Percentiles rank a stretch among this genome's conserved stretches.
phyloP scores from a whole-genome alignment of 768 basidiomycete genomes.

The Psilocybe cyanescens region DNA sequence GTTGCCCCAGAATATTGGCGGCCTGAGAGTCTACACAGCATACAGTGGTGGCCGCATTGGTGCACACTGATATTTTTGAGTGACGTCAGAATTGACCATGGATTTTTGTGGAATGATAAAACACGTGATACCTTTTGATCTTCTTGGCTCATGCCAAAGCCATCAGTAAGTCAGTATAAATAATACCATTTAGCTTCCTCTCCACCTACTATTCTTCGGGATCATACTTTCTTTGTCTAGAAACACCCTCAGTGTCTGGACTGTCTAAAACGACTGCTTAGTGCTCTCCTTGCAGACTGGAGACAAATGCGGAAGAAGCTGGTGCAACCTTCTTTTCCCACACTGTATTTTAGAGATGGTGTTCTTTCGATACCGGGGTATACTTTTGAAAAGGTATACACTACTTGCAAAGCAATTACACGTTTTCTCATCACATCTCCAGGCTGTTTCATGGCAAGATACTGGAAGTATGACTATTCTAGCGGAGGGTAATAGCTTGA shows the following conservation, averaged over 20 bases:
- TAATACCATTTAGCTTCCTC: not conserved
- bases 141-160: not conserved
- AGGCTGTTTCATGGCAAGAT: slow-evolving; percentile 73
- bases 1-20: no score
- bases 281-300: not conserved
- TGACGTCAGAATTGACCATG: not conserved
- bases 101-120: not conserved
- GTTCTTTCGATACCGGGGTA: slow-evolving; percentile 73
- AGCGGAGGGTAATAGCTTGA: slow-evolving; percentile 70
- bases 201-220: not conserved
- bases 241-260: not conserved
- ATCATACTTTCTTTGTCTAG: not conserved
- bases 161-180: not conserved
- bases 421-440: slow-evolving; percentile 8
- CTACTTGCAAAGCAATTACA: not conserved
- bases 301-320: slow-evolving; percentile 54
- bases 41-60: no score
- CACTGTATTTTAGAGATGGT: slow-evolving; percentile 59
- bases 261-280: not conserved
- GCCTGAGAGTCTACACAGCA: no score
- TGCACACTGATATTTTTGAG: not conserved
- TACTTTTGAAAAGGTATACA: slow-evolving; percentile 65
- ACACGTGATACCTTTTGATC: not conserved
- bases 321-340: slow-evolving; percentile 60
- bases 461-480: slow-evolving; percentile 73